Evolutionary conservation across 441 rosid species (phyloP).

Genomic region (Pelargonium cotyledonis): DNA sequence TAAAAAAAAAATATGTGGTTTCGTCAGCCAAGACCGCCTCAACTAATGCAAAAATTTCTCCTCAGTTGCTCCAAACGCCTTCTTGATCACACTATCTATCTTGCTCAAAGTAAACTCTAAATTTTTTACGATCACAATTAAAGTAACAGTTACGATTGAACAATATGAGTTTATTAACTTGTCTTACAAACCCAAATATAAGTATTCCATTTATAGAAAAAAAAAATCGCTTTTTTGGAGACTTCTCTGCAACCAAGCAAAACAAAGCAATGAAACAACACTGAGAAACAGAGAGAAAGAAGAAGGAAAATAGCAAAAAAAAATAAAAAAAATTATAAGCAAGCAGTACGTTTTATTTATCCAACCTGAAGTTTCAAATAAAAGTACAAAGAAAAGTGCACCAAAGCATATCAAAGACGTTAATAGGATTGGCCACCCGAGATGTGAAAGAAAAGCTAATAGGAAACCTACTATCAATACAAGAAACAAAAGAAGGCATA

Average conservation of each 20-base stretch:
- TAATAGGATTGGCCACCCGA: no score
- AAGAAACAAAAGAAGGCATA: no score
- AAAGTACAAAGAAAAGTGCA: no score
- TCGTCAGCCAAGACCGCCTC: slow-evolving; percentile 31
- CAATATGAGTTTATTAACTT: neutral
- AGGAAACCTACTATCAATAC: no score
- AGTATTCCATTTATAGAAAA: neutral
- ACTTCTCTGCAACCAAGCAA: slow-evolving; percentile 3
- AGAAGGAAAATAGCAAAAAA: no score
- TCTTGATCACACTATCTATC: slow-evolving; percentile 50
- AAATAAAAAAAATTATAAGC: no score
- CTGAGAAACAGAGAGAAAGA: neutral
- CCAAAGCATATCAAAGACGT: no score
- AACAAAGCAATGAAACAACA: neutral
- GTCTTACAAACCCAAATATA: neutral
- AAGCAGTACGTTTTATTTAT: no score
- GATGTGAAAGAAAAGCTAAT: no score
- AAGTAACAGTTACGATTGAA: neutral
- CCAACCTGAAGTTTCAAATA: no score
- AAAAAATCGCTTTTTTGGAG: neutral
- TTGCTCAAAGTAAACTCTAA: slow-evolving; percentile 45
- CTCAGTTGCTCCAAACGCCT: slow-evolving; percentile 50
- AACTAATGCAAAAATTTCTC: slow-evolving; percentile 43
- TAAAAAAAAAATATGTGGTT: slow-evolving; percentile 53
- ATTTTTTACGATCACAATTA: neutral